Base-by-base conservation (phyloP, 2,329 filamentous ascomycete species). In the Sarocladium oryzae region DNA sequence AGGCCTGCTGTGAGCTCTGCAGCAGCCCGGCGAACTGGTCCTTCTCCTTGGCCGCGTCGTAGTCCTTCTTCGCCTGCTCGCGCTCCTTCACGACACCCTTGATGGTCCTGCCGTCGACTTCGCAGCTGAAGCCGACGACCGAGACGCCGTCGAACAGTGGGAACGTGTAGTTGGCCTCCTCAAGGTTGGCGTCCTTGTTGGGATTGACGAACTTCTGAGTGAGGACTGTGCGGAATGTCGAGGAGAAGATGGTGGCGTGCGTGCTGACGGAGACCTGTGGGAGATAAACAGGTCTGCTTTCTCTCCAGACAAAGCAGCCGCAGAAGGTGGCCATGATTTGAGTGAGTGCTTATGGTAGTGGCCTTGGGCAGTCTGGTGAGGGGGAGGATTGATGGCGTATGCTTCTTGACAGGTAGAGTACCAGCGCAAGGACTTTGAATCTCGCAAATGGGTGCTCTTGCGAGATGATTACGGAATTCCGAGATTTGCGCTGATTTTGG, bases 111-210 rank as follows among this genome's bases (percentile, higher is more conserved):
- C 74, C 67, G 30, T 77, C 82, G 43, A 89, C 73, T 13, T 71
- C 77, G 65, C 84, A 89, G 4, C 72, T 77, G 56, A 89, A 90
- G 3, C 71, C 75, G 7, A 85, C 82, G 1, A 90, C 81, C 6
- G 80, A 84, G 15, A 87, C 82, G 9, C 86, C 85, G 60, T 88
- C 84, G 56, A 85, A 87, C 0, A 90, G 71, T 0, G 86, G 86
- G 55, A 90, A 89, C 0, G 76, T 75, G 61, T 90, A 90, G 13
- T 72, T 71, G 15, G 82, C 74, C 60, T 88, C 66, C 9, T 65
- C 56, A 13, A 68, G 56, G 1, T 55, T 4, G 0, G 40, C 28
- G 0, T 55, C 37, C 15, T 54, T 45, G 2, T 72, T 71, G 0
- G 80, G 74, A 55, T 88, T 88, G 57, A 72, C 63, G 57, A 86